Evolutionary conservation across 441 rosid genomes (phyloP).

Genomic region (Populus tomentosa): DNA sequence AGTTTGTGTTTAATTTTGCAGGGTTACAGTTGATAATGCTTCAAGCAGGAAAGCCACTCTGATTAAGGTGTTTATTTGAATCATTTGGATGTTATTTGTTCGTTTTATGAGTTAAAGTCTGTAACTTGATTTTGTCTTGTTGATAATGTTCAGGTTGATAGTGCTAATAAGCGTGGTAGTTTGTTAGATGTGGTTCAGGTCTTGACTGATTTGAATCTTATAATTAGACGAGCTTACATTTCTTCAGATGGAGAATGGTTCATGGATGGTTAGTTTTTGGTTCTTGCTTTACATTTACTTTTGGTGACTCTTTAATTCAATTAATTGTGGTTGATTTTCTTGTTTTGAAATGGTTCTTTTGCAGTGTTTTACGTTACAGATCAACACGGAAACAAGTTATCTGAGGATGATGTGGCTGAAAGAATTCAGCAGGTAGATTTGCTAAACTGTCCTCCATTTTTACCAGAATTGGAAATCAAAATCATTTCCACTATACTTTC

Average conservation of each 20-base stretch:
- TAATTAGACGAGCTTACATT: constrained; percentile 73
- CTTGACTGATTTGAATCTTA: constrained; percentile 65
- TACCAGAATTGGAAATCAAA: neutral
- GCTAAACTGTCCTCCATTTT: constrained; percentile 7
- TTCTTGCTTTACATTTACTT: neutral
- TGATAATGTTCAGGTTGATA: constrained; percentile 51
- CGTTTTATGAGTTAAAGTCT: neutral
- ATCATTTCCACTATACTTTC: neutral
- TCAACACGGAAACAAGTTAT: constrained; percentile 60
- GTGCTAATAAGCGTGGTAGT: constrained; percentile 78
- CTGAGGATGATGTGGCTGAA: constrained; percentile 63
- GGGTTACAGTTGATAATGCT: constrained; percentile 67
- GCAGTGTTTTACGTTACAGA: constrained; percentile 86
- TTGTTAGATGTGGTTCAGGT: constrained; percentile 83
- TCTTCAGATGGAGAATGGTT: constrained; percentile 90
- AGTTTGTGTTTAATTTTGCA: constrained; percentile 30
- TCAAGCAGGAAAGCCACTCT: constrained; percentile 59
- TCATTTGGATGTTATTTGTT: constrained; percentile 4
- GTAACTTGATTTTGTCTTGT: constrained; percentile 7
- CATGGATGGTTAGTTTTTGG: constrained; percentile 69
- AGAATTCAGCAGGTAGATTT: constrained; percentile 72
- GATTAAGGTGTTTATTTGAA: constrained; percentile 45
- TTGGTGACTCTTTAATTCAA: constrained; percentile 1
- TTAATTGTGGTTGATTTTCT: constrained; percentile 13
- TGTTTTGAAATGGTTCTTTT: constrained; percentile 15